A percentile compares a stretch with the other conserved stretches of the same genome.
Conservation (phyloP, 306 rosid genomes). For the Carpinus viminea region DNA sequence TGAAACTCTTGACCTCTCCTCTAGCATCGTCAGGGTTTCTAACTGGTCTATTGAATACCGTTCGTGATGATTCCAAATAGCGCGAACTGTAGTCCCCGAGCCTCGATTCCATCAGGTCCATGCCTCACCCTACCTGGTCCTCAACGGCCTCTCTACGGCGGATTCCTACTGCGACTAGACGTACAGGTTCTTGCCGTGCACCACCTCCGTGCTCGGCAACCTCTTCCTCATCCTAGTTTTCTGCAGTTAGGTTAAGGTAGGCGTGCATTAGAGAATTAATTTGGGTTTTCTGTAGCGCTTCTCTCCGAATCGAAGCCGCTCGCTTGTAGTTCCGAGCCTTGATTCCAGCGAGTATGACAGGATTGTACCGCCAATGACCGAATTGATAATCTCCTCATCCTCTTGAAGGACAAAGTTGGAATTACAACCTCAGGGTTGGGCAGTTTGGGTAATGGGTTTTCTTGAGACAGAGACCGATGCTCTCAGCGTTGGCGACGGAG, state of each 20-base stretch:
- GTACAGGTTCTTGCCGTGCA: constrained; percentile 57
- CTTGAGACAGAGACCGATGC: constrained; percentile 38
- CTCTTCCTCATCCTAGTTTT: constrained; percentile 56
- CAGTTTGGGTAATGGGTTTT: constrained; percentile 18
- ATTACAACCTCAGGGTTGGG: constrained; percentile 13
- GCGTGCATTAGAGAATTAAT: no score
- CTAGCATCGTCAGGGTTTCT: no score
- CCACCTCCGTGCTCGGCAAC: constrained; percentile 50
- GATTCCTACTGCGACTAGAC: constrained; percentile 48
- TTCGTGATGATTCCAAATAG: no score
- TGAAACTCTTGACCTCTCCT: no score
- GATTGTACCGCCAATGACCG: constrained; percentile 47
- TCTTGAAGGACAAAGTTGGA: constrained; percentile 21
- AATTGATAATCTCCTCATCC: constrained; percentile 53
- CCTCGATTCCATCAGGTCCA: background rate
- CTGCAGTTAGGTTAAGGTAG: no score
- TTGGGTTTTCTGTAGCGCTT: constrained; percentile 59
- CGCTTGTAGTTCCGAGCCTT: constrained; percentile 59
- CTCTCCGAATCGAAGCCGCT: constrained; percentile 73
- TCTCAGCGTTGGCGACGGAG: constrained; percentile 23
- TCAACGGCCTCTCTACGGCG: constrained; percentile 17
- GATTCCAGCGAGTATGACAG: constrained; percentile 80
- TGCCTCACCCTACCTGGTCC: constrained; percentile 21
- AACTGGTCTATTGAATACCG: no score
- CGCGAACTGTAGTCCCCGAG: no score